Evolutionary conservation across 1,284 basidiomycete species (phyloP), one percentile per base, ranked within the genome.

Genomic region (Takashimella koratensis): DNA sequence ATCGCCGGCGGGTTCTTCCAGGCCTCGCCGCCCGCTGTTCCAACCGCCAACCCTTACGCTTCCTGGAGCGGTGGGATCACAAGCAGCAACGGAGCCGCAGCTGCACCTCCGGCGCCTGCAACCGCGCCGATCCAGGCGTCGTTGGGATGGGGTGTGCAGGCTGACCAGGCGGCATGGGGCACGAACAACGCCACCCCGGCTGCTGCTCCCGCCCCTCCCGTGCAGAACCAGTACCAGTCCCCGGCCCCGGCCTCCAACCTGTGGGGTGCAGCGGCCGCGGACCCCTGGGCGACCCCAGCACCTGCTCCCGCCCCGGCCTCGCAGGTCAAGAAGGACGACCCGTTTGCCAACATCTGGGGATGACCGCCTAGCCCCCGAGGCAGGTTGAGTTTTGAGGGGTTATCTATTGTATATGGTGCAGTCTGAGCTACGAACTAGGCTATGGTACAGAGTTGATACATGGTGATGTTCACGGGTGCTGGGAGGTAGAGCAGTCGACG

Each of bases 111-210:
- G 5, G 49, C 58, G 21, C 47, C 54, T 11, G 63, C 59, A 5
- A 58, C 65, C 26, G 53, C 61, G 1, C 53, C 58, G 0, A 51
- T 67, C 5, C 61, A 63, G 10, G 54, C 45, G 0, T 8, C 43
- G 8, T 52, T 49, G 27, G 54, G 59, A 23, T 72, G 70, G 64
- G 65, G 66, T 16, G 64, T 67, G 24, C 59, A 65, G 19, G 59
- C 60, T 51, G 71, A 73, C 51, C 66, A 68, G 53, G 61, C 60
- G 11, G 71, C 63, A 2, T 73, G 71, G 71, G 70, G 70, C 5
- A 52, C 59, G 4, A 50, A 55, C 11, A 42, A 39, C 21, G 47
- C 48, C 50, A 43, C 26, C 23, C 48, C 47, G 24, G 26, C 21
- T 10, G 22, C 53, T 47, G 27, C 43, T 39, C 24, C 54, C 52